Evolutionary conservation across 352 stramenopile species (phyloP).

Genomic region (Phytophthora chlamydospora): DNA sequence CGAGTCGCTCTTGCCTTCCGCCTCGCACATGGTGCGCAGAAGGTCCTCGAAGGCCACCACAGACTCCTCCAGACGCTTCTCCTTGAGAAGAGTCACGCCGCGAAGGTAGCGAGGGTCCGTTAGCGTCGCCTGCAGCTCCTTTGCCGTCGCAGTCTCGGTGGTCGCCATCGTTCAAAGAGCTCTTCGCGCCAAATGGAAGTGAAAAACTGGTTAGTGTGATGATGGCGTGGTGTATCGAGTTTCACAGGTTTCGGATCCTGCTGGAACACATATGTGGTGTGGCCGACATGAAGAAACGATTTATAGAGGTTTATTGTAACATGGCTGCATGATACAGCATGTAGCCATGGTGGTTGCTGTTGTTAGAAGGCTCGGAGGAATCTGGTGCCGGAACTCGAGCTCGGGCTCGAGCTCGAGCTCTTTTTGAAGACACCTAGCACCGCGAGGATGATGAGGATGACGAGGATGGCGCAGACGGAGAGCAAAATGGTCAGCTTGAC

Average conservation of each 20-base stretch:
- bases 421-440: conserved; percentile 81
- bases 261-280: too few relatives aligned
- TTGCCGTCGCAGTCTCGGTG: conserved; percentile 9
- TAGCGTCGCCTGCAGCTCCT: conserved; percentile 61
- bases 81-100: conserved; percentile 72
- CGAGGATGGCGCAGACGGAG: conserved; percentile 62
- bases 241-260: too few relatives aligned
- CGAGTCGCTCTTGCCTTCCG: conserved; percentile 71
- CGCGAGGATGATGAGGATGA: conserved; percentile 79
- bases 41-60: conserved; percentile 78
- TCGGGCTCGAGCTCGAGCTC: conserved; percentile 33
- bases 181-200: conserved; percentile 9
- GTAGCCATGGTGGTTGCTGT: conserved; percentile 10
- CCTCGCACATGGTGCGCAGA: conserved; percentile 82
- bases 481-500: conserved; percentile 78
- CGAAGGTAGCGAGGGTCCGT: conserved; percentile 78
- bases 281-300: neutral
- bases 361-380: conserved; percentile 24
- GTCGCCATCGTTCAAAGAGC: conserved; percentile 11
- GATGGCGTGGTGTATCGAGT: neutral
- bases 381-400: conserved; percentile 2
- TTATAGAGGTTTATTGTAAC: conserved; percentile 15
- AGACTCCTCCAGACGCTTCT: conserved; percentile 84
- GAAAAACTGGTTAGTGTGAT: conserved; percentile 7
- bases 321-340: conserved; percentile 25